Conservation (phyloP, 768 basidiomycete genomes). For the Lentinula sp. region DNA sequence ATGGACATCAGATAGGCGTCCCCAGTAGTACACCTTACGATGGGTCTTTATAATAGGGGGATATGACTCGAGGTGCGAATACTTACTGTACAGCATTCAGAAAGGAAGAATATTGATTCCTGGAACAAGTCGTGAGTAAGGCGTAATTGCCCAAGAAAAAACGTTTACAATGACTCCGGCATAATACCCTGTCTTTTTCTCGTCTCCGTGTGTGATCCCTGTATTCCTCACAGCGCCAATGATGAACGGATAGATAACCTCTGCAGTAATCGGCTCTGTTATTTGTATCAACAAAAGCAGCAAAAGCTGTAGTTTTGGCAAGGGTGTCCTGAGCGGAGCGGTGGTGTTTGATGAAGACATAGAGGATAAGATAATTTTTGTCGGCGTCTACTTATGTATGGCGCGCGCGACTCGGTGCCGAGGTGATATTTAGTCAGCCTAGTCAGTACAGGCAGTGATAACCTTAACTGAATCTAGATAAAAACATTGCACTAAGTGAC, state of each 20-base stretch:
- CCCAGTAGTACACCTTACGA: constrained; percentile 18
- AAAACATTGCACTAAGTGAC: no score
- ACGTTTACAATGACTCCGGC: constrained; percentile 14
- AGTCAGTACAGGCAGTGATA: no score
- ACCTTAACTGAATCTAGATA: no score
- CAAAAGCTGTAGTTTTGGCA: constrained; percentile 32
- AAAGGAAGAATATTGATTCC: constrained; percentile 24
- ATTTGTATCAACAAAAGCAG: constrained; percentile 29
- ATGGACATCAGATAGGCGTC: constrained; percentile 22
- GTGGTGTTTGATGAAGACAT: not conserved
- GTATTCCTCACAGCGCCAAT: constrained; percentile 8
- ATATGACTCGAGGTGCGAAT: not conserved
- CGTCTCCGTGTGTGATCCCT: constrained; percentile 14
- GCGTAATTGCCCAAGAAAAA: not conserved
- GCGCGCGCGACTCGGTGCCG: no score
- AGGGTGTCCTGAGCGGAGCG: constrained; percentile 17
- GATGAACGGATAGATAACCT: constrained; percentile 20
- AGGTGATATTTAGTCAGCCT: no score
- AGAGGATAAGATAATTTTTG: not conserved
- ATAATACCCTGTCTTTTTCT: constrained; percentile 15
- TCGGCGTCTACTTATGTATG: no score
- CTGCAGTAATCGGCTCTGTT: constrained; percentile 24
- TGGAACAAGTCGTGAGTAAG: constrained; percentile 1
- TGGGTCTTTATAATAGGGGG: not conserved
- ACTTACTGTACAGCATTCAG: constrained; percentile 17